phyloP scores from a whole-genome alignment of 441 rosid genomes.

The Viola pubescens region DNA sequence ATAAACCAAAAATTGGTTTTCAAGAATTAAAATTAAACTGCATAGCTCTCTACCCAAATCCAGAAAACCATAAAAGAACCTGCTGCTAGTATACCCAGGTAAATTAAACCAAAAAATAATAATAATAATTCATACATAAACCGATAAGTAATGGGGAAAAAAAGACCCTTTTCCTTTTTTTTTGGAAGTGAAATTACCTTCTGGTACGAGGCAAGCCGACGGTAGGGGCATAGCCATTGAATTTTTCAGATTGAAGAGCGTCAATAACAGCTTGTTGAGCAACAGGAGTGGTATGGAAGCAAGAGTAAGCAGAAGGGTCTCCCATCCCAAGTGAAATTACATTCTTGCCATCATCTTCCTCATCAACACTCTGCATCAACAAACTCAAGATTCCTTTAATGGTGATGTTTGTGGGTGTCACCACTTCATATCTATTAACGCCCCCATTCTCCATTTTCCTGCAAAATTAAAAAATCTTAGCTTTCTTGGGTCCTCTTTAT shows the following conservation, averaged over 20 bases:
- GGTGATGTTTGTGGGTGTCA: slow-evolving; percentile 43
- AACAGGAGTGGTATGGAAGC: slow-evolving; percentile 56
- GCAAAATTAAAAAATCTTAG: not conserved
- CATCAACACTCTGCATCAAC: slow-evolving; percentile 50
- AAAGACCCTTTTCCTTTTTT: no score
- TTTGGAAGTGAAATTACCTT: slow-evolving; percentile 34
- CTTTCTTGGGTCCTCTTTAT: not conserved
- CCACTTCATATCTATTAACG: slow-evolving; percentile 18
- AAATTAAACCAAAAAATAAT: not conserved
- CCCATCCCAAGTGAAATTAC: slow-evolving; percentile 79
- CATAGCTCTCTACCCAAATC: not conserved
- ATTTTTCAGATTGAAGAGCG: slow-evolving; percentile 61
- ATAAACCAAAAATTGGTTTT: not conserved
- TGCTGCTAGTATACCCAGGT: not conserved
- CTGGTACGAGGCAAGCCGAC: slow-evolving; percentile 83
- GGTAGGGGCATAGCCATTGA: slow-evolving; percentile 88
- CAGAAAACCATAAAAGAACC: not conserved
- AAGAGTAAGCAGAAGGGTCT: slow-evolving; percentile 78
- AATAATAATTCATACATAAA: no score
- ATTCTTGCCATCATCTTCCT: slow-evolving; percentile 26
- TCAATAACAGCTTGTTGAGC: slow-evolving; percentile 57
- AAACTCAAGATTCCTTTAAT: slow-evolving; percentile 77
- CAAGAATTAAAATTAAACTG: not conserved
- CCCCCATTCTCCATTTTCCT: slow-evolving; percentile 14
- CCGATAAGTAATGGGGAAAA: no score